Base-by-base conservation (phyloP, 257 asterid species). In the Capsicum baccatum region DNA sequence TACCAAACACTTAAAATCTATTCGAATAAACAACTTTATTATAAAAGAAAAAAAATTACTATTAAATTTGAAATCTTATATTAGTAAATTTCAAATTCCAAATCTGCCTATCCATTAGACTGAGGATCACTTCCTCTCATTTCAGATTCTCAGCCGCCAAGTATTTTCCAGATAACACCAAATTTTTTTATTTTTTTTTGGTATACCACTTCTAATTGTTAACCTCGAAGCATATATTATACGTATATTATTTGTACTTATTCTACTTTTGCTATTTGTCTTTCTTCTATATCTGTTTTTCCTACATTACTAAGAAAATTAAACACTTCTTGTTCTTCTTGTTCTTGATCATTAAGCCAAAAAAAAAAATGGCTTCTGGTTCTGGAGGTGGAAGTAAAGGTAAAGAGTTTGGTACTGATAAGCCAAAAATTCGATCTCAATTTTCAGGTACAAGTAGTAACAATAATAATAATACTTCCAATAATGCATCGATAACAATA, bases 391-490 rank as follows among this genome's bases (percentile, higher is more conserved):
- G 82, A 26, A 54, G 64, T 15, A 78, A 64, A 54, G 26, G 50
- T 26, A 78, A 54, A 15, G 7, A 48, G 12, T 39, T 7, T 19
- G 13, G 60, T 19, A 73, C 21, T 74, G 14, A 74, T 5, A 37
- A 6, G 2, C 62, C 64, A 14, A 57, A 68, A 35, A 55, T 6
- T 81, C 88, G 68, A 86, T 85, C 88, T 47, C 91, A 87, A 79
- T 79, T 90, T 86, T 90, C 93, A 85, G 92, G 89, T 87, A 80
- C 89, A 11, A 78, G 90, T 79, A 87, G 63, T 80, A 85, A 73
- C 62, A 87, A 76, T 80, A 85, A 73, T 73, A 90, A 89, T 9
- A 86, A 70, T 26, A 6, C 48, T 44, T 4, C 48, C 48, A 69
- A 81, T 83, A 83, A 83, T 80, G 90, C 90, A 1, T 86, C 91